Percentiles rank a stretch among this genome's conserved stretches.
Evolutionary conservation across 208 protist species (phyloP).

Genomic region (Lotmaria passim): DNA sequence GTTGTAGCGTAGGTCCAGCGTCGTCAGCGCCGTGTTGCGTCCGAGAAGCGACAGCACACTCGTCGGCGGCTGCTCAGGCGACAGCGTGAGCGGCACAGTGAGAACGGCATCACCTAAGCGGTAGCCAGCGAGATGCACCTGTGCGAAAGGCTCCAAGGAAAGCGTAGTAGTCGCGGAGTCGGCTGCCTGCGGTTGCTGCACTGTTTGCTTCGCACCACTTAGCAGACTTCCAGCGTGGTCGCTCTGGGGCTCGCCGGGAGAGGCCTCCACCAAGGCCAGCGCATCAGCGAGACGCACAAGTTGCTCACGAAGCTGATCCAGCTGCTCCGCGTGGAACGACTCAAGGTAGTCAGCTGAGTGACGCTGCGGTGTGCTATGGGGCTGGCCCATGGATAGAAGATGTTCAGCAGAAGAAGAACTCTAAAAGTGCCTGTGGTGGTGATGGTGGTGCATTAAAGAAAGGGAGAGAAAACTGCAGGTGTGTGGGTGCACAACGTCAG

Average conservation of each 20-base stretch:
- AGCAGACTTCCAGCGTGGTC: neutral
- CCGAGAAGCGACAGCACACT: constrained; percentile 38
- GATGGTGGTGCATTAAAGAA: too few species aligned
- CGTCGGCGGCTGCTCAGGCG: constrained; percentile 12
- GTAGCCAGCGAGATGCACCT: constrained; percentile 26
- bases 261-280: neutral
- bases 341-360: neutral
- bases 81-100: neutral
- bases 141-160: constrained; percentile 20
- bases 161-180: neutral
- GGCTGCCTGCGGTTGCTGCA: too few species aligned
- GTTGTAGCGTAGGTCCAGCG: constrained; percentile 72
- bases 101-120: constrained; percentile 25
- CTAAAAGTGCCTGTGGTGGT: too few species aligned
- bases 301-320: neutral
- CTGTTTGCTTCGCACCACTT: neutral
- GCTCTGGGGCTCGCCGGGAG: neutral
- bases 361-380: neutral
- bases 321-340: constrained; percentile 3
- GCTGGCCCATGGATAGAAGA: too few species aligned
- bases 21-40: constrained; percentile 36
- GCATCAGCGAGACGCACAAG: constrained; percentile 5
- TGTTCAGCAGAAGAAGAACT: too few species aligned
- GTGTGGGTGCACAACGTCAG: too few species aligned
- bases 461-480: too few species aligned